Evolutionary conservation across 345 rosid genomes (phyloP).

Genomic region (Brassica nigra): DNA sequence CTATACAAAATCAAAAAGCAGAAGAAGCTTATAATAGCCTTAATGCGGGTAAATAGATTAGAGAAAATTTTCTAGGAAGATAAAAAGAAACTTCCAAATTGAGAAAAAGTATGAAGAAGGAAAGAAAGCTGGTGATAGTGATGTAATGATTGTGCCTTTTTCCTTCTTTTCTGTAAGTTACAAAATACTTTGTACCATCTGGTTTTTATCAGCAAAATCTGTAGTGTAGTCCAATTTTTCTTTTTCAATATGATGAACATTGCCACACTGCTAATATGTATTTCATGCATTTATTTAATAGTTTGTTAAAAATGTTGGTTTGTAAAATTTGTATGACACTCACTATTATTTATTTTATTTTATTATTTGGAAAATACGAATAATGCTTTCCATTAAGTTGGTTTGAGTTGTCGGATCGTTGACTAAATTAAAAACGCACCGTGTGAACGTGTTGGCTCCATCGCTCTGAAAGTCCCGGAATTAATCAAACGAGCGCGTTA

Average conservation of each 20-base stretch:
- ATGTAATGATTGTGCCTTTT: constrained; percentile 22
- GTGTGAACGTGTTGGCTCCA: constrained; percentile 24
- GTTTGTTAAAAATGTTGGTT: background rate
- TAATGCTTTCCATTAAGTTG: constrained; percentile 7
- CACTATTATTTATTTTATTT: background rate
- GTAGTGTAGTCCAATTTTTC: constrained; percentile 27
- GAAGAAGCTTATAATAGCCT: constrained; percentile 33
- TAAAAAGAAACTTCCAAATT: constrained; percentile 12
- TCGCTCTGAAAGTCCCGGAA: background rate
- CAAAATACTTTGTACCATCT: constrained; percentile 25
- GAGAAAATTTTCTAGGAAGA: constrained; percentile 18
- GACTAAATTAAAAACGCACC: background rate
- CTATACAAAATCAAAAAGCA: constrained; percentile 36
- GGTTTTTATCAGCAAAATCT: background rate
- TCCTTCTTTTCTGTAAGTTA: constrained; percentile 16
- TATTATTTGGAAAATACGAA: background rate
- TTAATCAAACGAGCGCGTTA: background rate
- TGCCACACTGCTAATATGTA: constrained; percentile 23
- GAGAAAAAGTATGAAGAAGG: background rate
- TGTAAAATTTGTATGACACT: background rate
- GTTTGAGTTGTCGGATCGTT: constrained; percentile 10
- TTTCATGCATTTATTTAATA: constrained; percentile 16
- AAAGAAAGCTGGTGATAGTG: constrained; percentile 23
- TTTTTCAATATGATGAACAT: constrained; percentile 6
- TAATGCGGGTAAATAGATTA: constrained; percentile 39